These are phyloP conservation scores for Rostrohypoxylon terebratum DNA, from an alignment of 495 filamentous ascomycete species.

Conservation along the genomic window DNA sequence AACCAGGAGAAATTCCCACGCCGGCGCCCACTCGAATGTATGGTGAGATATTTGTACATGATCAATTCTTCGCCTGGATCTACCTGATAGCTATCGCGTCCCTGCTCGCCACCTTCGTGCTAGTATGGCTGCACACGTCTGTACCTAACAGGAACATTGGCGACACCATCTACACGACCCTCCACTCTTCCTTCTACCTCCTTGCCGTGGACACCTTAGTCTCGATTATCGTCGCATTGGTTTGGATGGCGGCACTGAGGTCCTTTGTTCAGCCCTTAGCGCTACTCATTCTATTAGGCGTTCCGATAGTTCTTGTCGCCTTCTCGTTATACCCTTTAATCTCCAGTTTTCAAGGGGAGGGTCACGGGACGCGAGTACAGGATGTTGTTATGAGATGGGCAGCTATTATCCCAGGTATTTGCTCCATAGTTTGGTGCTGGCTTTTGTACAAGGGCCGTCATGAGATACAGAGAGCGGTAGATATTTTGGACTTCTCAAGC, in stretches of 20 bases:
- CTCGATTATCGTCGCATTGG: conserved; percentile 83
- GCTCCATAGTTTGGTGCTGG: conserved; percentile 83
- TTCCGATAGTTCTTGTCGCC: conserved; percentile 84
- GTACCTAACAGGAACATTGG: conserved; percentile 72
- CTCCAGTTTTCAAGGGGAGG: conserved; percentile 82
- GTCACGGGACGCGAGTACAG: conserved; percentile 77
- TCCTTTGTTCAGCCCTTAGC: conserved; percentile 87
- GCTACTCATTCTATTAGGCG: conserved; percentile 79
- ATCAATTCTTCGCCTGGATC: conserved; percentile 90
- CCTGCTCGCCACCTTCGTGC: conserved; percentile 84
- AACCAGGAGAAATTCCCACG: conserved; percentile 39
- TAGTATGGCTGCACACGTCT: conserved; percentile 89
- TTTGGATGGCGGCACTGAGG: conserved; percentile 90
- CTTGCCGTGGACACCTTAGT: conserved; percentile 91
- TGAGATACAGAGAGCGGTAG: conserved; percentile 80
- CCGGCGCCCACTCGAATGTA: conserved; percentile 49
- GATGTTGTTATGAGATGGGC: conserved; percentile 92
- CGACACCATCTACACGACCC: conserved; percentile 92
- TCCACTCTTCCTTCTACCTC: conserved; percentile 87
- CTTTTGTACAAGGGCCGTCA: conserved; percentile 82
- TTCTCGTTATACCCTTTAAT: conserved; percentile 93
- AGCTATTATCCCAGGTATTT: conserved; percentile 77
- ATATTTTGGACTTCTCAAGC: conserved; percentile 90
- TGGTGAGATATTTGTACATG: conserved; percentile 71
- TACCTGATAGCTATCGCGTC: conserved; percentile 86